Conservation (phyloP, 495 filamentous ascomycete species). For the Trichodelitschia bisporula region DNA sequence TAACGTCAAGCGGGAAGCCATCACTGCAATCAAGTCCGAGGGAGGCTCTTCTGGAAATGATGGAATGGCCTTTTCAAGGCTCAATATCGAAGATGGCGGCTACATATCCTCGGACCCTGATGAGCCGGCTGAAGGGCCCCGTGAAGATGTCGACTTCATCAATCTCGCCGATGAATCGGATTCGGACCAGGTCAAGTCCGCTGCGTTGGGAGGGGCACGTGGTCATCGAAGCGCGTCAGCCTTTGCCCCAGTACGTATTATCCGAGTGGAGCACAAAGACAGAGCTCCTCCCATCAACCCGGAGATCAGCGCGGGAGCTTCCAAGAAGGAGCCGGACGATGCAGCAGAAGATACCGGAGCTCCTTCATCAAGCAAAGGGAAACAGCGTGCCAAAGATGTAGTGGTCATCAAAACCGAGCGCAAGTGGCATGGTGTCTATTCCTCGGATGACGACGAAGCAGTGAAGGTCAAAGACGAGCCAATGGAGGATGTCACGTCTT, state of each 20-base stretch:
- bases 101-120: slow-evolving; percentile 15
- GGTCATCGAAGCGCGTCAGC: background rate
- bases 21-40: no score
- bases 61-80: no score
- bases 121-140: slow-evolving; percentile 6
- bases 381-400: slow-evolving; percentile 13
- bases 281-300: slow-evolving; percentile 25
- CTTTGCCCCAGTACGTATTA: slow-evolving; percentile 23
- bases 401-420: slow-evolving; percentile 11
- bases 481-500: slow-evolving; percentile 6
- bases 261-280: slow-evolving; percentile 27
- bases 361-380: slow-evolving; percentile 6
- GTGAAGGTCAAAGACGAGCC: slow-evolving; percentile 12
- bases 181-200: slow-evolving; percentile 12
- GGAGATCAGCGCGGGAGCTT: slow-evolving; percentile 24
- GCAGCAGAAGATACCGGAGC: slow-evolving; percentile 5
- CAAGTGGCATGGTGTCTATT: slow-evolving; percentile 14
- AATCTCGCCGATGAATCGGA: slow-evolving; percentile 13
- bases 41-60: no score
- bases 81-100: slow-evolving; percentile 13
- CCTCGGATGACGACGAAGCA: slow-evolving; percentile 17
- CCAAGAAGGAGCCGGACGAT: background rate
- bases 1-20: no score
- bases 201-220: slow-evolving; percentile 1
- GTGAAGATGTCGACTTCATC: slow-evolving; percentile 13